Evolutionary conservation across 129 eudicot genomes (phyloP), one percentile per base, ranked within the genome.

Genomic region (Artemisia annua): DNA sequence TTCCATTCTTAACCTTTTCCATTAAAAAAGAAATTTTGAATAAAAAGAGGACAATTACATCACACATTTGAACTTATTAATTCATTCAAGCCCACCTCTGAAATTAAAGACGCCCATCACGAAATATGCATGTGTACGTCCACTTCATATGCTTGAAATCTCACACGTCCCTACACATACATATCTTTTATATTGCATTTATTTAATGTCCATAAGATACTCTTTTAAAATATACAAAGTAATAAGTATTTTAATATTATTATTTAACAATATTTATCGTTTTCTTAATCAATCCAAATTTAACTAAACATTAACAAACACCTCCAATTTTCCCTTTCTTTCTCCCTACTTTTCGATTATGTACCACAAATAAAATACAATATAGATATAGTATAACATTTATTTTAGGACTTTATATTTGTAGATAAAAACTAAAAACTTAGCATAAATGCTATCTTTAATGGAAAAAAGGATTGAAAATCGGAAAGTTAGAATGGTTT

Each of bases 61-160:
- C 63, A 73, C 49, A 68, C 71, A 48, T 62, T 56, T 76, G 80
- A 76, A 76, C 69, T 76, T 63, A 62, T 74, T 51, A 22, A 57
- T 32, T 60, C 62, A 70, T 77, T 70, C 60, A 70, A 77, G 43
- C 28, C 66, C 49, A 61, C 71, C 72, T 71, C 28, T 26, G 69
- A 71, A 63, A 78, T 78, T 57, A 70, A 48, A 77, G 71, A 77
- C 81, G 77, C 77, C 77, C 77, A 78, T 78, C 82, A 78, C 82
- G 82, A 78, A 78, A 78, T 78, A 66, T 78, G 77, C 82, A 78
- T 78, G 82, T 71, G 52, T 53, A 70, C 77, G 76, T 71, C 82
- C 77, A 71, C 71, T 78, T 73, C 78, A 39, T 73, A 44, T 70
- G 72, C 67, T 78, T 78, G 52, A 70, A 78, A 62, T 58, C 76